A percentile compares a stretch with the other conserved stretches of the same genome.
Conservation (phyloP, 148 eudicot species). For the Fagopyrum homotropicum region DNA sequence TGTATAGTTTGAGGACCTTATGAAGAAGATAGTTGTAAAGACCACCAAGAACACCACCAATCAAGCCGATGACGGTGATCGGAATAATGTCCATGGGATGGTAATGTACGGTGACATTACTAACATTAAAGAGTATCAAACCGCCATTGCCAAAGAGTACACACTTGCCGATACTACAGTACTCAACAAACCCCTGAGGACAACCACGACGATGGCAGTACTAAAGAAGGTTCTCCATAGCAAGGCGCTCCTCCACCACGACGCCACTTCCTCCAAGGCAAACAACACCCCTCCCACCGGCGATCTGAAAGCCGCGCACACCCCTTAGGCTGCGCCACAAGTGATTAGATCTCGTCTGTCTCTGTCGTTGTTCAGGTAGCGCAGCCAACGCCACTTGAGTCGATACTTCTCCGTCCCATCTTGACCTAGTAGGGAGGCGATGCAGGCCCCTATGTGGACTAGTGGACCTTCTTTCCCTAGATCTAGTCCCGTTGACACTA, state of each 20-base stretch:
- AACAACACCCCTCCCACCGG: constrained; percentile 94
- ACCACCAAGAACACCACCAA: constrained; percentile 84
- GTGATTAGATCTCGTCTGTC: constrained; percentile 83
- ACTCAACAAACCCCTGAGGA: constrained; percentile 67
- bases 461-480: constrained; percentile 92
- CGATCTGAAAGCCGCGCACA: constrained; percentile 84
- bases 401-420: constrained; percentile 79
- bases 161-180: constrained; percentile 56
- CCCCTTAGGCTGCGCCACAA: constrained; percentile 79
- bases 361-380: constrained; percentile 83
- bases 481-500: constrained; percentile 77
- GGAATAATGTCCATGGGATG: constrained; percentile 58
- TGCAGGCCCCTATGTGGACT: constrained; percentile 75
- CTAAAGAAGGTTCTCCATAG: constrained; percentile 94
- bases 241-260: constrained; percentile 97
- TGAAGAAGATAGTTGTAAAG: constrained; percentile 70
- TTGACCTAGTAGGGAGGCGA: constrained; percentile 77
- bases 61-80: constrained; percentile 50
- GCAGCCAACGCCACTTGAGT: constrained; percentile 75
- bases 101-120: constrained; percentile 51
- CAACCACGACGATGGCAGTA: constrained; percentile 86
- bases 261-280: constrained; percentile 87
- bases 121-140: constrained; percentile 76
- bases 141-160: constrained; percentile 90
- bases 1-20: constrained; percentile 72